Evolutionary conservation across 2,329 filamentous ascomycete species (phyloP), one percentile per base, ranked within the genome.

Genomic region (Aspergillus sp.): DNA sequence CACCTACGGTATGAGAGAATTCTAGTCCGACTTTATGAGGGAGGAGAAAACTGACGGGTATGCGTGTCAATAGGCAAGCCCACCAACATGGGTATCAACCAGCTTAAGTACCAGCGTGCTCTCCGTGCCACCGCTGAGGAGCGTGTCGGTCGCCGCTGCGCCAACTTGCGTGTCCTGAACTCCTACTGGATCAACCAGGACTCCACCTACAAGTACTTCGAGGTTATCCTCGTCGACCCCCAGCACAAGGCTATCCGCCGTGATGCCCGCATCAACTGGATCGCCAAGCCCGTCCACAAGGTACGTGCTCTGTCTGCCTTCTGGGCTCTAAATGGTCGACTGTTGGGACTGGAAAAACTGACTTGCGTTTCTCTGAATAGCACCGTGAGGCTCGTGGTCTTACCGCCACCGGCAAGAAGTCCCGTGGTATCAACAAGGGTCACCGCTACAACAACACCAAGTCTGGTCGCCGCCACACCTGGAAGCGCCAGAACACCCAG

Each of bases 131-230:
- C 95, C 75, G 96, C 96, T 75, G 96, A 99, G 87, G 95, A 99
- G 90, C 95, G 95, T 90, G 94, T 99, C 80, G 95, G 96, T 78
- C 93, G 93, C 82, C 93, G 94, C 81, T 97, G 93, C 86, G 92
- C 93, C 84, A 99, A 99, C 86, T 84, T 99, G 82, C 92, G 95
- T 79, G 95, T 99, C 78, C 90, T 99, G 78, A 99, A 99, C 91
- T 98, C 94, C 68, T 99, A 99, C 93, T 99, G 96, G 96, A 92
- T 99, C 87, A 99, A 99, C 91, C 92, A 98, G 88, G 95, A 99
- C 87, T 97, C 93, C 64, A 99, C 95, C 84, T 99, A 98, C 91
- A 99, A 99, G 88, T 99, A 99, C 91, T 99, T 88, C 87, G 95
- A 99, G 85, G 89, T 98, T 83, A 98, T 99, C 86, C 91, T 97